Percentiles rank a stretch among this genome's conserved stretches.
Conservation (phyloP, 2,329 filamentous ascomycete species). For the Neonectria magnoliae region DNA sequence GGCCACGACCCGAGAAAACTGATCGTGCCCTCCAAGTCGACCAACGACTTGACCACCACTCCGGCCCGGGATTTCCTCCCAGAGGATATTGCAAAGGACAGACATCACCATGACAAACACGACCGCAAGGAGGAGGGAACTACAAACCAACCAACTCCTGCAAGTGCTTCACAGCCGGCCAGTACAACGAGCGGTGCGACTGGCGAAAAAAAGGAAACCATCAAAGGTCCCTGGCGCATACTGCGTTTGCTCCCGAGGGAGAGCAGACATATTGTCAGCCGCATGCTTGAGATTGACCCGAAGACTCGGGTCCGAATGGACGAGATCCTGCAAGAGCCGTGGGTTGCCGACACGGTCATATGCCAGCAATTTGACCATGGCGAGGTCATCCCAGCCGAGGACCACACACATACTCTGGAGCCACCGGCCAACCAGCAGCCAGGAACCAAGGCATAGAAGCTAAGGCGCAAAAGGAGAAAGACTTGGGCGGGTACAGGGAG, state of each 20-base stretch:
- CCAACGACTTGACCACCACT: slow-evolving; percentile 54
- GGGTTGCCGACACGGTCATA: slow-evolving; percentile 86
- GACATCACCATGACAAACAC: slow-evolving; percentile 29
- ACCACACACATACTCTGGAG: slow-evolving; percentile 88
- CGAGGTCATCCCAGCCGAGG: slow-evolving; percentile 74
- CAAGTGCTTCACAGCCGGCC: slow-evolving; percentile 29
- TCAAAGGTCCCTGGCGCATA: slow-evolving; percentile 92
- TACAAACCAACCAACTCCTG: slow-evolving; percentile 17
- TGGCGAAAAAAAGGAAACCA: slow-evolving; percentile 75
- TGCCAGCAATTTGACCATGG: slow-evolving; percentile 82
- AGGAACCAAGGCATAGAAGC: slow-evolving; percentile 35
- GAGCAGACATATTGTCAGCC: slow-evolving; percentile 86
- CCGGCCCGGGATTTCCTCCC: slow-evolving; percentile 52
- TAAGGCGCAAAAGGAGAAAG: not conserved
- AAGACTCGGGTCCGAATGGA: slow-evolving; percentile 83
- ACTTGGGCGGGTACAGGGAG: not conserved
- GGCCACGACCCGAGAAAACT: slow-evolving; percentile 70
- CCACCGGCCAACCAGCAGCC: slow-evolving; percentile 64
- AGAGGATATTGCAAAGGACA: slow-evolving; percentile 47
- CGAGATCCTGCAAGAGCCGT: slow-evolving; percentile 87
- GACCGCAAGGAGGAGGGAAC: slow-evolving; percentile 34
- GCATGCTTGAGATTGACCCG: slow-evolving; percentile 92
- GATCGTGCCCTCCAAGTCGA: slow-evolving; percentile 57
- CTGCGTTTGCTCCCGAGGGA: slow-evolving; percentile 88
- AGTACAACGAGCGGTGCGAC: slow-evolving; percentile 40